phyloP scores from a whole-genome alignment of 495 filamentous ascomycete species.

The Xylaria longipes region DNA sequence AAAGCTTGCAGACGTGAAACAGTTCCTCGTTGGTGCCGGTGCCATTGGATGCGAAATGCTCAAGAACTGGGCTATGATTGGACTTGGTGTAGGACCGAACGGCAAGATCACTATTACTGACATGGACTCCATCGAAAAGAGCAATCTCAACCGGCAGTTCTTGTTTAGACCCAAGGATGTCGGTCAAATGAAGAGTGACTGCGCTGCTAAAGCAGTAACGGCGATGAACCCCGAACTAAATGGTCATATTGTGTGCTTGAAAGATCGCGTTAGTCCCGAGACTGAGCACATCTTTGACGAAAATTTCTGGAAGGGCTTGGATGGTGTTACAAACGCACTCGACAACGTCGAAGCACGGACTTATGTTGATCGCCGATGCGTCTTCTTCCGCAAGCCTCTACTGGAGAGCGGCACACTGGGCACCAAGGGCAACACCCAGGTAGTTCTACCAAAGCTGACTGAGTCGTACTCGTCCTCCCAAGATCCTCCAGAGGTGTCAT shows the following conservation, averaged over 20 bases:
- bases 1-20: conserved; percentile 83
- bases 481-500: conserved; percentile 97
- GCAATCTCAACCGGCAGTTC: conserved; percentile 98
- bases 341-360: conserved; percentile 98
- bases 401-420: conserved; percentile 97
- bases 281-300: conserved; percentile 97
- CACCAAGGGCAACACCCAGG: conserved; percentile 98
- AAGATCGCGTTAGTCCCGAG: conserved; percentile 89
- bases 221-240: conserved; percentile 93
- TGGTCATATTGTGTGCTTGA: conserved; percentile 81
- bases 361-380: conserved; percentile 96
- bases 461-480: conserved; percentile 99
- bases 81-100: conserved; percentile 84
- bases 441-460: conserved; percentile 86
- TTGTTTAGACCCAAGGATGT: conserved; percentile 94
- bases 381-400: conserved; percentile 97
- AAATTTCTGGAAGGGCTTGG: conserved; percentile 87
- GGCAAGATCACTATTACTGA: conserved; percentile 93
- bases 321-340: conserved; percentile 94
- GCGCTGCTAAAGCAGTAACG: conserved; percentile 84
- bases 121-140: conserved; percentile 99
- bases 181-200: conserved; percentile 96
- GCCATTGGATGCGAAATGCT: conserved; percentile 99
- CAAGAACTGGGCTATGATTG: conserved; percentile 99
- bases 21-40: conserved; percentile 96